Percentiles rank a stretch among this genome's conserved stretches.
Evolutionary conservation across 1,284 basidiomycete genomes (phyloP).

Genomic region (Gymnopus androsaceus): DNA sequence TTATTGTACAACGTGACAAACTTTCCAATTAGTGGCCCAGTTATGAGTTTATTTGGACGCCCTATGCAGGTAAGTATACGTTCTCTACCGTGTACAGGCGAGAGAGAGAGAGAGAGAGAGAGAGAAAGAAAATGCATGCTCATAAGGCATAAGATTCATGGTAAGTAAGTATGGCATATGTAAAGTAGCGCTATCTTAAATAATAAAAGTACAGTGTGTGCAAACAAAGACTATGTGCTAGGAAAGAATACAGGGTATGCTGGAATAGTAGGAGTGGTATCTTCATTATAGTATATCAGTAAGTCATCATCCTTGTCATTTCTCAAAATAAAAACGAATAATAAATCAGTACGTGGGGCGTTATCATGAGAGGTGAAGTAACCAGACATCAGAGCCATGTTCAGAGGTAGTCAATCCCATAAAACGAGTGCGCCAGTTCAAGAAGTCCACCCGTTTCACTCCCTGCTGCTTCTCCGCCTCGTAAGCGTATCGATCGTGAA

Average conservation of each 20-base stretch:
- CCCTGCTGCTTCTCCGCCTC: slow-evolving; percentile 39
- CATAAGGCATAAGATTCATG: too few species aligned
- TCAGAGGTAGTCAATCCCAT: slow-evolving; percentile 28
- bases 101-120: too few species aligned
- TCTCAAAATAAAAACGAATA: slow-evolving; percentile 1
- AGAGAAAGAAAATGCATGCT: too few species aligned
- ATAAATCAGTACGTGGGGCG: neutral
- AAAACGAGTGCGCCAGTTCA: slow-evolving; percentile 35
- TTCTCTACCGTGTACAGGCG: too few species aligned
- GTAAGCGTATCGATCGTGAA: slow-evolving; percentile 27
- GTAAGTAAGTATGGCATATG: too few species aligned
- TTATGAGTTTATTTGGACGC: too few species aligned
- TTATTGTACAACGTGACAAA: too few species aligned
- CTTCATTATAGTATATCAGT: neutral
- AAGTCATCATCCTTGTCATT: too few species aligned
- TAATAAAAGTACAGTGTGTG: neutral
- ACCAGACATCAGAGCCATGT: neutral
- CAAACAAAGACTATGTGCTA: neutral
- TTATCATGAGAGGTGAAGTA: slow-evolving; percentile 2
- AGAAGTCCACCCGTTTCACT: slow-evolving; percentile 42
- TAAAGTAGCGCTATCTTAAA: too few species aligned
- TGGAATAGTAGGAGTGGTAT: neutral
- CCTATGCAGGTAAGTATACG: too few species aligned
- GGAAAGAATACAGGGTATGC: neutral
- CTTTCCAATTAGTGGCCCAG: too few species aligned